Evolutionary conservation across 208 protist species (phyloP).

Genomic region (Acanthamoeba lenticulata): DNA sequence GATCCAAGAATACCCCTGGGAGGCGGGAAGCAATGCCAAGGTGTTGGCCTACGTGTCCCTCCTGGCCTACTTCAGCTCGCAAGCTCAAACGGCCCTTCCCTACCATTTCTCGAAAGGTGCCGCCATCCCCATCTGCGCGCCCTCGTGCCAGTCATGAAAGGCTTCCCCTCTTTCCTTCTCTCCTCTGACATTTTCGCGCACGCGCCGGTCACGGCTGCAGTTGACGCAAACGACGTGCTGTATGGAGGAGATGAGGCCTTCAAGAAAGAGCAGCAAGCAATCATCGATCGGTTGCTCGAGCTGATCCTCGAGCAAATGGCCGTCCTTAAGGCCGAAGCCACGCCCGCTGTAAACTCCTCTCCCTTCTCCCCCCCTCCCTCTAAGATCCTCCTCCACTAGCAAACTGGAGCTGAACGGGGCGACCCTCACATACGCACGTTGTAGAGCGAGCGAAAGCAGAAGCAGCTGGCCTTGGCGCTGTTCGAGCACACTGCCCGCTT

Average conservation of each 20-base stretch:
- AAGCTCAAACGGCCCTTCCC: conserved; percentile 72
- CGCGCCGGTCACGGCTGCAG: conserved; percentile 8
- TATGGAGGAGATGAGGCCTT: conserved; percentile 77
- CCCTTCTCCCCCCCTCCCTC: not conserved
- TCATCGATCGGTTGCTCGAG: conserved; percentile 77
- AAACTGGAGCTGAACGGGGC: not conserved
- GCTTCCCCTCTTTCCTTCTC: not conserved
- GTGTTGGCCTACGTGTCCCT: conserved; percentile 63
- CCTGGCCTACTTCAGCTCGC: conserved; percentile 68
- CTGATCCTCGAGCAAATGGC: conserved; percentile 73
- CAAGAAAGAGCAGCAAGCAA: conserved; percentile 68
- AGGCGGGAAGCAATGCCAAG: conserved; percentile 65
- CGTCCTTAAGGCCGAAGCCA: conserved; percentile 17
- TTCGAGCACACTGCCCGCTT: conserved; percentile 43
- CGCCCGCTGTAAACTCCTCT: not conserved
- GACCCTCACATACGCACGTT: not conserved
- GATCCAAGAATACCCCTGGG: conserved; percentile 74
- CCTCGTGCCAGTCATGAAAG: too few species aligned
- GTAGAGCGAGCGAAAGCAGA: conserved; percentile 6
- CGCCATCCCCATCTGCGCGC: not conserved
- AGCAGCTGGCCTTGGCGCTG: not conserved
- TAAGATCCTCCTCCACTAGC: not conserved
- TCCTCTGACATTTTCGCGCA: not conserved
- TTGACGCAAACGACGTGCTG: conserved; percentile 83
- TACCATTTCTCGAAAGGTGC: conserved; percentile 75